Conservation (phyloP, 495 filamentous ascomycete genomes). For the Tuber calosporum region DNA sequence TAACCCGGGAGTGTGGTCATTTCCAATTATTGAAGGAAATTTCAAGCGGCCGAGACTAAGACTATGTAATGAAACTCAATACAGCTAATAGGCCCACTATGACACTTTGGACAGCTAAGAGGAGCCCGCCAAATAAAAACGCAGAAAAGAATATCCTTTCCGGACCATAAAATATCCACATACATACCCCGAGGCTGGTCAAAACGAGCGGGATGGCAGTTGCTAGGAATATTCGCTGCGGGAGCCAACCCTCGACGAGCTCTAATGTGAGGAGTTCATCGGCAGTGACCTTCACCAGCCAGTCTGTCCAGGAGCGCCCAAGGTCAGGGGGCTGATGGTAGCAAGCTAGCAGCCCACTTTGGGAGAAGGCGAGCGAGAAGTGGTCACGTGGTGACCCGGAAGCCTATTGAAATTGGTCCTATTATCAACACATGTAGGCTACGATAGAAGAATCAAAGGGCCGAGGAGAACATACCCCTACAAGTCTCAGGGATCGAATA, state of each 20-base stretch:
- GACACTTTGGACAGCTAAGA: neutral
- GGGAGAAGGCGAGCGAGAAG: neutral
- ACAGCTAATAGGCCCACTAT: neutral
- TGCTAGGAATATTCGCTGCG: neutral
- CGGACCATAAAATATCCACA: neutral
- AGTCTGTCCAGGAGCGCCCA: neutral
- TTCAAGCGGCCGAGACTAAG: neutral
- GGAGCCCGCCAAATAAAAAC: neutral
- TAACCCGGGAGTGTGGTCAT: neutral
- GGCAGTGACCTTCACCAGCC: neutral
- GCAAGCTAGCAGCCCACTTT: neutral
- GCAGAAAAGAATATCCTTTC: neutral
- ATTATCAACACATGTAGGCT: neutral
- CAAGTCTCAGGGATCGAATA: conserved; percentile 18
- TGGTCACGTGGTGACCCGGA: neutral
- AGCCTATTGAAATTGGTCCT: neutral
- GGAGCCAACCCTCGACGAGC: neutral
- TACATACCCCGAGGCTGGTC: neutral
- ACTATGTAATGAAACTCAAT: conserved; percentile 1
- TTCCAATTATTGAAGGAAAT: neutral
- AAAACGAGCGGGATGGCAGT: neutral
- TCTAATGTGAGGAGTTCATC: neutral
- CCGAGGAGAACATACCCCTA: conserved; percentile 9
- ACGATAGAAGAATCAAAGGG: neutral
- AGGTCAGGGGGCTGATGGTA: neutral